Evolutionary conservation across 2,329 filamentous ascomycete genomes (phyloP), one percentile per base, ranked within the genome.

Genomic region (Arthrobotrys iridis): DNA sequence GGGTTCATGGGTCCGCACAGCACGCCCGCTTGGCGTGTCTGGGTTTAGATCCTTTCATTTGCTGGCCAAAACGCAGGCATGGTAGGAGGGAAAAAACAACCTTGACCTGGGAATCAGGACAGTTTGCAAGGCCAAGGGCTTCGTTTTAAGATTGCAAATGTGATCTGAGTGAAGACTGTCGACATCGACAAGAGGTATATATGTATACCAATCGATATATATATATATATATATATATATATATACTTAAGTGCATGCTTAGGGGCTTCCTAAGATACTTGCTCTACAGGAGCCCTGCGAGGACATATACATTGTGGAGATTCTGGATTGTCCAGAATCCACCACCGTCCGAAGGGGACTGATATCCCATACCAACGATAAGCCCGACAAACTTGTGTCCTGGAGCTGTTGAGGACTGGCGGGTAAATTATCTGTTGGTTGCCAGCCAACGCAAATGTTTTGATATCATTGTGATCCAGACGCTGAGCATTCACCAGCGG

Each of bases 1-100:
- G 71, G 71, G 71, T 75, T 68, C 63, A 75, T 75, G 71, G 71
- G 63, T 75, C n/a, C 45, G 45, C 46, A 55, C 55, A 62, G 55
- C 45, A 65, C 18, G 43, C 52, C 48, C 55, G 33, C 70, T 74
- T 74, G 70, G 63, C 71, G 28, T 63, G 22, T 28, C 52, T 59
- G 28, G 63, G 63, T 52, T 68, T 75, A 65, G 71, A 63, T 64
- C 62, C 60, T 66, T 68, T 63, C 55, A 57, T 63, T 66, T 58
- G 48, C 62, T 60, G 41, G 60, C 52, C 26, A 63, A 65, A 52
- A 62, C 45, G 45, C 33, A 60, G 13, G 58, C 46, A 55, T 37
- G 59, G 46, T 35, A 30, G 24, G n/a, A 37, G 43, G 30, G 30
- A 28, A 60, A 64, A 64, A 48, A 55, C 28, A 55, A 55, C 50